A percentile compares a stretch with the other conserved stretches of the same genome.
Evolutionary conservation across 768 basidiomycete species (phyloP).

Genomic region (Agaricus bisporus): DNA sequence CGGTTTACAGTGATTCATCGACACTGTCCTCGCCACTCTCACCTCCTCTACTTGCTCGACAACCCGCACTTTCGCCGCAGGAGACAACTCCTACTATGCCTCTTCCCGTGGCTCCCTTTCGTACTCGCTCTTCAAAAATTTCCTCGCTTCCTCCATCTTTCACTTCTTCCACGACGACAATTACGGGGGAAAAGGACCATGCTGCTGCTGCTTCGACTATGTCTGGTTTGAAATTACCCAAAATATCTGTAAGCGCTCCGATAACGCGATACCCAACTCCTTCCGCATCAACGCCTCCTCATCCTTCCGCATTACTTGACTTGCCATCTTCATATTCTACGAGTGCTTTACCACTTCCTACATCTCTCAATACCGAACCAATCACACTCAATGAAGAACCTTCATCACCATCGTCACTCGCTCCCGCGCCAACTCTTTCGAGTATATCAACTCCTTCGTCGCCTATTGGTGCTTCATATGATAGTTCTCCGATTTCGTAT

Average conservation of each 20-base stretch:
- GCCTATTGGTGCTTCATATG: background rate
- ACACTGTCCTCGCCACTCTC: conserved; percentile 3
- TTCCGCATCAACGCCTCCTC: background rate
- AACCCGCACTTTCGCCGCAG: background rate
- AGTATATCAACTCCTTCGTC: conserved; percentile 1
- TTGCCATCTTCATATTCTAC: background rate
- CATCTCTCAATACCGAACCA: background rate
- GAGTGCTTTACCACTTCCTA: background rate
- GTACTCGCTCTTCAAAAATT: background rate
- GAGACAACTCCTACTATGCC: background rate
- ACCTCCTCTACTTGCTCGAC: background rate
- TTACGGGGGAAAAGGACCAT: background rate
- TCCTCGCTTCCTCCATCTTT: background rate
- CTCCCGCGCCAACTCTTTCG: background rate
- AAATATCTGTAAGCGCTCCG: background rate
- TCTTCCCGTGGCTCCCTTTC: background rate
- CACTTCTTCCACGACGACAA: background rate
- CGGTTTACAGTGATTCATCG: background rate
- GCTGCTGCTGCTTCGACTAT: background rate
- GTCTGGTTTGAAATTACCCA: background rate
- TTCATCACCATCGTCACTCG: background rate
- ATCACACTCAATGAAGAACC: background rate
- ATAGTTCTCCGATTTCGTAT: background rate
- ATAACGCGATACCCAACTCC: background rate
- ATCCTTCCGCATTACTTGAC: background rate